Percentiles rank a stretch among this genome's conserved stretches.
Evolutionary conservation across 2,329 filamentous ascomycete species (phyloP).

Genomic region (Pestalotiopsis sp.): DNA sequence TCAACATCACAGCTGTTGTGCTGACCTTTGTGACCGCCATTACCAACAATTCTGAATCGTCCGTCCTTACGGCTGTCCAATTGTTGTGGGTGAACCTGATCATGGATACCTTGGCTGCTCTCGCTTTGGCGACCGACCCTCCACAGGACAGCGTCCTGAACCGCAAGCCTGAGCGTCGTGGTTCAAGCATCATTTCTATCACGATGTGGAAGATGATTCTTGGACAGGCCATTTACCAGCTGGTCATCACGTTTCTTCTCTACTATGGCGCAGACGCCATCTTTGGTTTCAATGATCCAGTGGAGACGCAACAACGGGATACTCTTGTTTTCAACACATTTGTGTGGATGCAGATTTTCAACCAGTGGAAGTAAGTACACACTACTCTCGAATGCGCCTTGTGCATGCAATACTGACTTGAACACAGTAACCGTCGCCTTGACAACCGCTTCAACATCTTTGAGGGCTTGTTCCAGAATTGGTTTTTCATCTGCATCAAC

Average conservation of each 20-base stretch:
- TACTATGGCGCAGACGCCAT: slow-evolving; percentile 73
- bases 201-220: slow-evolving; percentile 99
- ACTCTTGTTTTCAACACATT: slow-evolving; percentile 97
- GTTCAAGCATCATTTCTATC: slow-evolving; percentile 71
- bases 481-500: slow-evolving; percentile 88
- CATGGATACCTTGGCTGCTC: slow-evolving; percentile 93
- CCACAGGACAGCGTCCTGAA: slow-evolving; percentile 80
- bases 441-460: slow-evolving; percentile 97
- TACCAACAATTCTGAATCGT: slow-evolving; percentile 66
- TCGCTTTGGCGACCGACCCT: slow-evolving; percentile 89
- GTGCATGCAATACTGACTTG: slow-evolving; percentile 23
- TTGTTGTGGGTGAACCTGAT: slow-evolving; percentile 96
- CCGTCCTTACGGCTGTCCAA: slow-evolving; percentile 86
- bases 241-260: slow-evolving; percentile 77
- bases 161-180: slow-evolving; percentile 68
- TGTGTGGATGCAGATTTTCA: slow-evolving; percentile 99
- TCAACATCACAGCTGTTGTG: slow-evolving; percentile 89
- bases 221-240: slow-evolving; percentile 87
- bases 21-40: slow-evolving; percentile 89
- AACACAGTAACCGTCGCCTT: slow-evolving; percentile 76
- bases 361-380: slow-evolving; percentile 81
- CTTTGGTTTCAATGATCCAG: slow-evolving; percentile 49
- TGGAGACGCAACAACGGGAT: slow-evolving; percentile 55
- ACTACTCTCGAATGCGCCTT: neutral
- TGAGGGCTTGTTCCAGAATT: slow-evolving; percentile 82